Evolutionary conservation across 352 stramenopile species (phyloP).

Genomic region (Phytophthora ohioensis): DNA sequence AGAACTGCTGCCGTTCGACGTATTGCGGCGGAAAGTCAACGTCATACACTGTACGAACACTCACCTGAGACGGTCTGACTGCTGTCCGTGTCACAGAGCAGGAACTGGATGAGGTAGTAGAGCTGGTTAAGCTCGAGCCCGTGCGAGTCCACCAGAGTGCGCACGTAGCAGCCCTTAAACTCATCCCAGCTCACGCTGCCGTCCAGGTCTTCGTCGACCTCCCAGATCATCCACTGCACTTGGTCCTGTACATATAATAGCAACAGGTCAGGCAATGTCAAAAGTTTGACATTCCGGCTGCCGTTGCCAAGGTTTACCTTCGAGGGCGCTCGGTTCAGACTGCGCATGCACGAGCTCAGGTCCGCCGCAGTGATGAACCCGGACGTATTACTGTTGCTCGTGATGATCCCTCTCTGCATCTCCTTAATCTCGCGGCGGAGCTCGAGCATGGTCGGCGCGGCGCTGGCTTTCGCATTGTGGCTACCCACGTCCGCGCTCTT

Average conservation of each 20-base stretch:
- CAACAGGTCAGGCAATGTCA: background rate
- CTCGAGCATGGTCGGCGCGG: slow-evolving; percentile 16
- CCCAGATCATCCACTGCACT: slow-evolving; percentile 97
- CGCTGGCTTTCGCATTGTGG: slow-evolving; percentile 18
- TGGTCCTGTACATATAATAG: slow-evolving; percentile 63
- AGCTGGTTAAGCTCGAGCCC: slow-evolving; percentile 94
- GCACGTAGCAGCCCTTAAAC: slow-evolving; percentile 92
- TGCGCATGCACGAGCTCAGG: slow-evolving; percentile 55
- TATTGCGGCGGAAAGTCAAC: background rate
- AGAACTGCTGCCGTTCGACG: background rate
- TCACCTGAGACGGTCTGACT: slow-evolving; percentile 89
- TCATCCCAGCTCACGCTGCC: slow-evolving; percentile 92
- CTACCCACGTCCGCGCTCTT: slow-evolving; percentile 10
- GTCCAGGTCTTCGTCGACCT: slow-evolving; percentile 96
- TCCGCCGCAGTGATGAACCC: slow-evolving; percentile 53
- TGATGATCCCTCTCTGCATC: slow-evolving; percentile 54
- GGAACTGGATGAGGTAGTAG: slow-evolving; percentile 95
- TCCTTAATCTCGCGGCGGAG: slow-evolving; percentile 56
- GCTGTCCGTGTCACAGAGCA: slow-evolving; percentile 93
- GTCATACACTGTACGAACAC: background rate
- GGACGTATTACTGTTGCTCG: slow-evolving; percentile 44
- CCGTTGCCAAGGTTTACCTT: slow-evolving; percentile 38
- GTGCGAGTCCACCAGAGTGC: slow-evolving; percentile 91
- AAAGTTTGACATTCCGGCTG: no score
- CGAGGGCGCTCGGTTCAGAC: slow-evolving; percentile 38